Conservation (phyloP, 192 early-diverging fungal genomes). For the Ambispora gerdemannii region DNA sequence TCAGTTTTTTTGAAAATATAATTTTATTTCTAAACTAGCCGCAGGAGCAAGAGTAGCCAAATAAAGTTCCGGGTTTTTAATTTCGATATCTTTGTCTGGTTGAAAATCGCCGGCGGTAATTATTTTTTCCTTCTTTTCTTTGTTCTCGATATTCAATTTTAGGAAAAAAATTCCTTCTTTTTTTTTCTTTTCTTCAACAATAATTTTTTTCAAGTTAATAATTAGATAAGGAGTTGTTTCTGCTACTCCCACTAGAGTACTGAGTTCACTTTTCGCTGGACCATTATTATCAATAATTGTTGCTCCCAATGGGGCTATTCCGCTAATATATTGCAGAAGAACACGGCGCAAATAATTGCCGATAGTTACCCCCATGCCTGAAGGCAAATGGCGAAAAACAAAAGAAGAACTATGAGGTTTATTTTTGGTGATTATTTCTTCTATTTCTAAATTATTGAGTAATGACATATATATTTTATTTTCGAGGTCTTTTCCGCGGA, state of each 20-base stretch:
- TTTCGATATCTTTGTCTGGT: conserved; percentile 3
- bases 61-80: conserved; percentile 11
- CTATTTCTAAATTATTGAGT: conserved; percentile 12
- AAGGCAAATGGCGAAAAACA: conserved; percentile 13
- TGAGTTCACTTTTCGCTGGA: conserved; percentile 9
- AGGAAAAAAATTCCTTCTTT: conserved; percentile 20
- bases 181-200: conserved; percentile 12
- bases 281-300: neutral
- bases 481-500: conserved; percentile 14
- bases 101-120: conserved; percentile 9
- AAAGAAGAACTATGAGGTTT: conserved; percentile 3
- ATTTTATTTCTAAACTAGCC: conserved; percentile 10
- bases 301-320: conserved; percentile 2
- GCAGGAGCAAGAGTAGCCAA: conserved; percentile 6
- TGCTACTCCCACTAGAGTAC: neutral
- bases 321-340: neutral
- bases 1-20: conserved; percentile 11
- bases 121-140: conserved; percentile 12
- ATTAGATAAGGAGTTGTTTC: conserved; percentile 15
- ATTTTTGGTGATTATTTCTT: conserved; percentile 16
- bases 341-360: conserved; percentile 11
- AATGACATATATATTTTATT: conserved; percentile 24
- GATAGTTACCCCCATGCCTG: neutral
- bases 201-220: conserved; percentile 16
- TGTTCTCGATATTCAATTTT: conserved; percentile 2